Evolutionary conservation across 441 rosid species (phyloP).

Genomic region (Melastoma candidum): DNA sequence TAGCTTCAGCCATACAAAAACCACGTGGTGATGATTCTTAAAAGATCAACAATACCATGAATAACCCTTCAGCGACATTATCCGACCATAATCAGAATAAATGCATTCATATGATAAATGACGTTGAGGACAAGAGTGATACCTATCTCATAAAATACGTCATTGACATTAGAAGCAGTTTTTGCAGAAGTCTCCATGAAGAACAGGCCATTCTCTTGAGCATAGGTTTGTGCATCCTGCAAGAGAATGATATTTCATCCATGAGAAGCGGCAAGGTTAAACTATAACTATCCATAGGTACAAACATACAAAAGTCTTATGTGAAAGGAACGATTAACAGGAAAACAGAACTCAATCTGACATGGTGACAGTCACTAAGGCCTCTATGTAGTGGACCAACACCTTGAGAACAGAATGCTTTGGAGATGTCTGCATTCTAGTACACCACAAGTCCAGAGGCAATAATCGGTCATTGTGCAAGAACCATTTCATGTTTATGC

Average conservation of each 20-base stretch:
- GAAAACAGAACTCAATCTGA: not conserved
- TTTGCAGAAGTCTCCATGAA: slow-evolving; percentile 50
- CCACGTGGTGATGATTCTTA: too few species aligned
- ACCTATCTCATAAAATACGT: slow-evolving; percentile 41
- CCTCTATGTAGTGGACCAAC: too few species aligned
- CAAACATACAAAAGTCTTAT: not conserved
- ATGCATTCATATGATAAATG: not conserved
- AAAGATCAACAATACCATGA: too few species aligned
- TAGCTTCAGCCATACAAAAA: too few species aligned
- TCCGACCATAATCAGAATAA: not conserved
- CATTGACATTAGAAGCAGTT: slow-evolving; percentile 35
- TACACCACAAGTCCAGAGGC: too few species aligned
- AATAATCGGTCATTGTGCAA: too few species aligned
- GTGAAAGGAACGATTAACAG: not conserved
- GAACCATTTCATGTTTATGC: too few species aligned
- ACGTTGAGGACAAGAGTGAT: not conserved
- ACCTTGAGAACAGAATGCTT: too few species aligned
- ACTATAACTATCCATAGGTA: not conserved
- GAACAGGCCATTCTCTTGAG: slow-evolving; percentile 38
- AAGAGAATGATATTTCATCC: slow-evolving; percentile 6
- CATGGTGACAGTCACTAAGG: too few species aligned
- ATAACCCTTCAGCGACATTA: too few species aligned
- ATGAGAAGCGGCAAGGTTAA: not conserved
- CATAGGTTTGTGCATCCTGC: slow-evolving; percentile 37
- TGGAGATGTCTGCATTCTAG: too few species aligned